These are phyloP conservation scores for Rhodotorula diobovata DNA, from an alignment of 768 basidiomycete species.

Conservation along the genomic window DNA sequence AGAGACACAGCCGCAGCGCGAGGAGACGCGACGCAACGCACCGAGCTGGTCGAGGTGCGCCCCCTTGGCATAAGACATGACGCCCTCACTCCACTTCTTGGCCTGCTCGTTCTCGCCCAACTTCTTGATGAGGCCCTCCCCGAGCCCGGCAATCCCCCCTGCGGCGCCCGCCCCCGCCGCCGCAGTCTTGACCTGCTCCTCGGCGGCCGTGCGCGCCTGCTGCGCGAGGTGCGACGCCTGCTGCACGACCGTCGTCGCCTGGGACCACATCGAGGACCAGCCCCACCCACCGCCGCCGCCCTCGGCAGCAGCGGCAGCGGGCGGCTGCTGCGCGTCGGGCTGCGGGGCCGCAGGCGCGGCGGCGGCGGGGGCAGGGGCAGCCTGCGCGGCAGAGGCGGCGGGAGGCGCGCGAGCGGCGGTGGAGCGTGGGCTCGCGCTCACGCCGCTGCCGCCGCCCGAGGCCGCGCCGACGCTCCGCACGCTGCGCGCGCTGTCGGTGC, in stretches of 20 bases:
- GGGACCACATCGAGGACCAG: slow-evolving; percentile 38
- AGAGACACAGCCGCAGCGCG: background rate
- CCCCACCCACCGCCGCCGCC: slow-evolving; percentile 38
- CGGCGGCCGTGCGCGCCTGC: slow-evolving; percentile 67
- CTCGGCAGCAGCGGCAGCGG: too few species aligned
- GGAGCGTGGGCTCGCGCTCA: background rate
- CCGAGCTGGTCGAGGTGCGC: slow-evolving; percentile 86
- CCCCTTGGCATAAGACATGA: slow-evolving; percentile 78
- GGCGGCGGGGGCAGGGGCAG: background rate
- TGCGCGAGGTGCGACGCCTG: slow-evolving; percentile 38
- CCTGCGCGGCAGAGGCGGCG: background rate
- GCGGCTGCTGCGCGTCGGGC: background rate
- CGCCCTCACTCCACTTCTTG: slow-evolving; percentile 79
- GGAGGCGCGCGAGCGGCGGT: background rate
- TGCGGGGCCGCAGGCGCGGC: background rate
- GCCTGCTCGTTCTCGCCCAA: slow-evolving; percentile 64
- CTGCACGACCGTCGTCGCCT: slow-evolving; percentile 36
- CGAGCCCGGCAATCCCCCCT: slow-evolving; percentile 38
- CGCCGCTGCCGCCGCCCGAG: background rate
- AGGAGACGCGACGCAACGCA: slow-evolving; percentile 49
- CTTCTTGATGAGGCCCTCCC: slow-evolving; percentile 37
- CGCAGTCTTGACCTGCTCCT: slow-evolving; percentile 74
- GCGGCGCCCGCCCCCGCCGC: slow-evolving; percentile 31
- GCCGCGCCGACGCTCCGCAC: background rate
- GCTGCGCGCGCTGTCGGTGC: slow-evolving; percentile 36